A percentile compares a stretch with the other conserved stretches of the same genome.
Evolutionary conservation across 2,329 filamentous ascomycete species (phyloP).

Genomic region (Aureobasidium sp.): DNA sequence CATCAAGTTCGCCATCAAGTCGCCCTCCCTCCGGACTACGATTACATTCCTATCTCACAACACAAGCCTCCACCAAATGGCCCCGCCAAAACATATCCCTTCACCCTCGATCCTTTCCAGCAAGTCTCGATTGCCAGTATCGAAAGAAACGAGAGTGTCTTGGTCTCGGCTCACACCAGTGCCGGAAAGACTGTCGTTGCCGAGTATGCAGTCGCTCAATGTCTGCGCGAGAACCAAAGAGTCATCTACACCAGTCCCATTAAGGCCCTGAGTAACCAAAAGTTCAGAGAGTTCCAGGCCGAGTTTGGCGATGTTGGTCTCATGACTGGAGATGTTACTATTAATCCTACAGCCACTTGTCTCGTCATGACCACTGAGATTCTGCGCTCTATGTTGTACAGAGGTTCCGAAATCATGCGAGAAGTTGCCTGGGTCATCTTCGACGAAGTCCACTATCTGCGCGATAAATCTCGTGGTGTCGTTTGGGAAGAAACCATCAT

Average conservation of each 20-base stretch:
- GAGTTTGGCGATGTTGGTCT: slow-evolving; percentile 95
- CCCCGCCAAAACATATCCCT: slow-evolving; percentile 76
- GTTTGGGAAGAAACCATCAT: slow-evolving; percentile 99
- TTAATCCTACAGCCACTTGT: slow-evolving; percentile 96
- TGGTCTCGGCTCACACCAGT: slow-evolving; percentile 95
- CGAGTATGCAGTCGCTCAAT: slow-evolving; percentile 96
- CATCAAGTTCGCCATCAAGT: slow-evolving; percentile 99
- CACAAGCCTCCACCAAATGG: slow-evolving; percentile 76
- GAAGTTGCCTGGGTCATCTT: slow-evolving; percentile 98
- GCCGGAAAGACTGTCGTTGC: slow-evolving; percentile 97
- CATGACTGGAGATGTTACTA: slow-evolving; percentile 98
- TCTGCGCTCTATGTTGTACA: slow-evolving; percentile 95
- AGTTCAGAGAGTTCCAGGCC: slow-evolving; percentile 91
- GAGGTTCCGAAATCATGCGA: slow-evolving; percentile 98
- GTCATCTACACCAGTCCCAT: slow-evolving; percentile 99
- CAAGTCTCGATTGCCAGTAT: slow-evolving; percentile 91
- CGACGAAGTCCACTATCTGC: slow-evolving; percentile 97
- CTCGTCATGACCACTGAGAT: slow-evolving; percentile 99
- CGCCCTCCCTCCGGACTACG: slow-evolving; percentile 85
- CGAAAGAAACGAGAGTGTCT: slow-evolving; percentile 88
- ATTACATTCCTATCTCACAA: slow-evolving; percentile 77
- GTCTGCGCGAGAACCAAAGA: slow-evolving; percentile 91
- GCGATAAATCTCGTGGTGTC: slow-evolving; percentile 87
- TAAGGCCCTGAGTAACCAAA: slow-evolving; percentile 97
- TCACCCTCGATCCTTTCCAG: slow-evolving; percentile 96